Evolutionary conservation across 2,329 filamentous ascomycete genomes (phyloP).

Genomic region (Cryoendolithus antarcticus): DNA sequence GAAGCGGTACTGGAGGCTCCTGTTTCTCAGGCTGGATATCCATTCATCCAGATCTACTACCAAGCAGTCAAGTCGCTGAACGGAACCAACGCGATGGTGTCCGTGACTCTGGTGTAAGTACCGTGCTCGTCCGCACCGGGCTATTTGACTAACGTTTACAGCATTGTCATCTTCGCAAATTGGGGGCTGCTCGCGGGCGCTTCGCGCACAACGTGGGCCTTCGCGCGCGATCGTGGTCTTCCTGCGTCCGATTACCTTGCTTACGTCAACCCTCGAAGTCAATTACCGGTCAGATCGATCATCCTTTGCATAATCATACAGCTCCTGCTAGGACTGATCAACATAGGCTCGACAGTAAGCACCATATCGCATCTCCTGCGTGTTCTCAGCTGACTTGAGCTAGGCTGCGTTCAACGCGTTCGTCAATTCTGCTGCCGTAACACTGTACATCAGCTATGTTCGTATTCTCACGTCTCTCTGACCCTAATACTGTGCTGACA

Average conservation of each 20-base stretch:
- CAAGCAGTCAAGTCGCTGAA: slow-evolving; percentile 9
- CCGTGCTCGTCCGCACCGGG: slow-evolving; percentile 16
- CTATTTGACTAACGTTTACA: slow-evolving; percentile 18
- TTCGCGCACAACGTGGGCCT: slow-evolving; percentile 31
- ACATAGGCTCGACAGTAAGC: neutral
- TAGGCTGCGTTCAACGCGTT: slow-evolving; percentile 22
- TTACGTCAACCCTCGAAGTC: slow-evolving; percentile 5
- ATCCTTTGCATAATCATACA: neutral
- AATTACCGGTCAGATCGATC: slow-evolving; percentile 2
- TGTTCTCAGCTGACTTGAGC: neutral
- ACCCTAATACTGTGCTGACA: slow-evolving; percentile 25
- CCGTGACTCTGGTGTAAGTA: slow-evolving; percentile 22
- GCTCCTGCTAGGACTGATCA: neutral
- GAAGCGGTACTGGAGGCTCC: slow-evolving; percentile 10
- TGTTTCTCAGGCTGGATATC: slow-evolving; percentile 15
- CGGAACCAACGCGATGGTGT: slow-evolving; percentile 31
- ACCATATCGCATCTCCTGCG: neutral
- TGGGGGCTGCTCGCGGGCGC: slow-evolving; percentile 10
- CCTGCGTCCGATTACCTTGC: slow-evolving; percentile 5
- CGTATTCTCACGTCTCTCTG: slow-evolving; percentile 10
- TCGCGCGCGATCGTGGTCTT: slow-evolving; percentile 22
- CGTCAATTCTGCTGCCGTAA: slow-evolving; percentile 15
- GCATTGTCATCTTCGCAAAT: slow-evolving; percentile 9
- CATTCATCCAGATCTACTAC: slow-evolving; percentile 22
- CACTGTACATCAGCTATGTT: slow-evolving; percentile 1